Conservation (phyloP, 2,329 filamentous ascomycete species). For the Fusarium mangiferae region DNA sequence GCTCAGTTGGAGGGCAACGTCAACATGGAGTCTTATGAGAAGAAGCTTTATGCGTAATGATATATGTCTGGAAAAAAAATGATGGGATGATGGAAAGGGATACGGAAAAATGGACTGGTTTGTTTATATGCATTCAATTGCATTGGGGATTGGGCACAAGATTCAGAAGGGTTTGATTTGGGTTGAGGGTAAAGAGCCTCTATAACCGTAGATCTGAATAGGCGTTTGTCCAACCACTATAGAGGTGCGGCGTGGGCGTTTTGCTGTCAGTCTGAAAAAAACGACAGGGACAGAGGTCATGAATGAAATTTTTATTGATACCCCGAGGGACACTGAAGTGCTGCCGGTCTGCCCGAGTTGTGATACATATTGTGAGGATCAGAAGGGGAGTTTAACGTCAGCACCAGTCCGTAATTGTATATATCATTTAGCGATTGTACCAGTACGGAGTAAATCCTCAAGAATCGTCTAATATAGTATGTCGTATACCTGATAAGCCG, state of each 20-base stretch:
- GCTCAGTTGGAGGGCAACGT: slow-evolving; percentile 97
- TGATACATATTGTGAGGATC: background rate
- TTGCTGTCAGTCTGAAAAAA: slow-evolving; percentile 30
- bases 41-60: slow-evolving; percentile 94
- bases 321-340: slow-evolving; percentile 37
- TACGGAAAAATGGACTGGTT: slow-evolving; percentile 24
- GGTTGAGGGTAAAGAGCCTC: slow-evolving; percentile 37
- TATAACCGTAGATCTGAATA: slow-evolving; percentile 43
- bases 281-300: slow-evolving; percentile 36
- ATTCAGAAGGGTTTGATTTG: slow-evolving; percentile 23
- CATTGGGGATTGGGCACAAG: slow-evolving; percentile 30
- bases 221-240: slow-evolving; percentile 44
- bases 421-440: background rate
- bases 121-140: slow-evolving; percentile 35
- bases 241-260: slow-evolving; percentile 44
- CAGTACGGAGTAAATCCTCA: background rate
- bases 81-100: slow-evolving; percentile 28
- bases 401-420: background rate
- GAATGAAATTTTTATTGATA: slow-evolving; percentile 41
- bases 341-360: slow-evolving; percentile 32
- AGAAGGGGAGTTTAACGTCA: background rate
- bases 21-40: slow-evolving; percentile 98
- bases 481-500: background rate
- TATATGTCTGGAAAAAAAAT: slow-evolving; percentile 36
- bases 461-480: background rate